phyloP scores from a whole-genome alignment of 768 basidiomycete genomes.

The Agrocybe chaxingu region DNA sequence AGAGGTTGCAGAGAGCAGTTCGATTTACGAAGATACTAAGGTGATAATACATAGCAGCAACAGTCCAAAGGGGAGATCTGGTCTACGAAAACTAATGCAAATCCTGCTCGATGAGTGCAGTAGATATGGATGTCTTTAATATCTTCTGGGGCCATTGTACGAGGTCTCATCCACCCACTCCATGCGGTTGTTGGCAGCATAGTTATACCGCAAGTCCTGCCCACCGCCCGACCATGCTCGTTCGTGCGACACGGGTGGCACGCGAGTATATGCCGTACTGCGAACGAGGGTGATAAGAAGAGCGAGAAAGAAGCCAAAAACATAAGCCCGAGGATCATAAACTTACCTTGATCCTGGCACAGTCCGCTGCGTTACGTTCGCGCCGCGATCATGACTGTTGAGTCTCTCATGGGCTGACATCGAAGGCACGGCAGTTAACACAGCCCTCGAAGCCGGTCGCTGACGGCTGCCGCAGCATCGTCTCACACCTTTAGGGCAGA shows the following conservation, averaged over 20 bases:
- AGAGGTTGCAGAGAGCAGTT: background rate
- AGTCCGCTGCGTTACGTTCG: conserved; percentile 6
- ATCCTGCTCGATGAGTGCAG: background rate
- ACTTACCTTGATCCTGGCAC: conserved; percentile 24
- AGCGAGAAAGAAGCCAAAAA: conserved; percentile 3
- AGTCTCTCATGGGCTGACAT: conserved; percentile 22
- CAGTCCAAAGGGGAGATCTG: background rate
- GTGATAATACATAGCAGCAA: conserved; percentile 1
- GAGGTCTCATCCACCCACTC: conserved; percentile 45
- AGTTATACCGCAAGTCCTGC: conserved; percentile 21
- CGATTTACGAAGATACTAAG: background rate
- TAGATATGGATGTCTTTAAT: background rate
- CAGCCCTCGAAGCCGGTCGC: conserved; percentile 14
- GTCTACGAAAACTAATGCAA: background rate
- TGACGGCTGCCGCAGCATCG: conserved; percentile 29
- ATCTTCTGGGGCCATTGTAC: conserved; percentile 35
- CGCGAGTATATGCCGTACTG: conserved; percentile 26
- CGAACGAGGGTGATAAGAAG: conserved; percentile 1
- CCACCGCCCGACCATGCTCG: conserved; percentile 22
- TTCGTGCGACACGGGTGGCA: conserved; percentile 27
- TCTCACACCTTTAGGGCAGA: conserved; percentile 25
- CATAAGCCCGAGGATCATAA: conserved; percentile 19
- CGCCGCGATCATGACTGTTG: conserved; percentile 18
- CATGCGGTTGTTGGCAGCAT: conserved; percentile 26
- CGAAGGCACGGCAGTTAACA: conserved; percentile 12